Evolutionary conservation across 176 grass and related monocot genomes (phyloP).

Genomic region (Phyllostachys edulis): DNA sequence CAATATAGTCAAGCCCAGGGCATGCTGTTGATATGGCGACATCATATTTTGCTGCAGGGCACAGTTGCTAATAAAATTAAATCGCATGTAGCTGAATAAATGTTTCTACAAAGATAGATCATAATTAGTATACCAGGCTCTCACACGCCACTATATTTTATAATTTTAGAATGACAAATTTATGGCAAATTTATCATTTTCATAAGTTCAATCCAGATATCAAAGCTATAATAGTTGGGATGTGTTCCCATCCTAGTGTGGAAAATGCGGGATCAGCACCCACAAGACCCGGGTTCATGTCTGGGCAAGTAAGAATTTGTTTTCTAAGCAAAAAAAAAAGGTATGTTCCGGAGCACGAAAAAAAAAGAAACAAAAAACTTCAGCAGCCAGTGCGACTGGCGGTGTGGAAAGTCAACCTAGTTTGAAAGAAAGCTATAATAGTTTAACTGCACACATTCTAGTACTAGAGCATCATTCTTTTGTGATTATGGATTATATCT

Average conservation of each 20-base stretch:
- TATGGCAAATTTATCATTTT: too few relatives aligned
- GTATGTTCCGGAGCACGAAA: background rate
- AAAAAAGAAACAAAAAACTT: background rate
- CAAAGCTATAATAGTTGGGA: background rate
- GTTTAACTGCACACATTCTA: background rate
- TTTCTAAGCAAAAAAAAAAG: background rate
- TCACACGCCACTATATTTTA: background rate
- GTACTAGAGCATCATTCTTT: background rate
- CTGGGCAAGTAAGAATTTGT: background rate
- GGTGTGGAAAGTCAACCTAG: background rate
- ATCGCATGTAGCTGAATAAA: background rate
- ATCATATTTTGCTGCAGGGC: conserved; percentile 86
- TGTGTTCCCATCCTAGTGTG: background rate
- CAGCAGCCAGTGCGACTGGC: background rate
- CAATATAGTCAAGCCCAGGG: conserved; percentile 75
- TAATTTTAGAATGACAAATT: conserved; percentile 6
- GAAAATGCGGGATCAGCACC: background rate
- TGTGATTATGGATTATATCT: conserved; percentile 18
- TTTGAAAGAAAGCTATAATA: background rate
- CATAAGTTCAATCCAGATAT: background rate
- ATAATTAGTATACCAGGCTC: background rate
- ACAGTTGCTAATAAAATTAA: conserved; percentile 30
- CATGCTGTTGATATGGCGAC: conserved; percentile 87
- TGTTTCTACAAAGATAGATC: background rate
- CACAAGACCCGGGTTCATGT: background rate